Base-by-base conservation (phyloP, 73 alveolate species). In the Paramecium sexaurelia region DNA sequence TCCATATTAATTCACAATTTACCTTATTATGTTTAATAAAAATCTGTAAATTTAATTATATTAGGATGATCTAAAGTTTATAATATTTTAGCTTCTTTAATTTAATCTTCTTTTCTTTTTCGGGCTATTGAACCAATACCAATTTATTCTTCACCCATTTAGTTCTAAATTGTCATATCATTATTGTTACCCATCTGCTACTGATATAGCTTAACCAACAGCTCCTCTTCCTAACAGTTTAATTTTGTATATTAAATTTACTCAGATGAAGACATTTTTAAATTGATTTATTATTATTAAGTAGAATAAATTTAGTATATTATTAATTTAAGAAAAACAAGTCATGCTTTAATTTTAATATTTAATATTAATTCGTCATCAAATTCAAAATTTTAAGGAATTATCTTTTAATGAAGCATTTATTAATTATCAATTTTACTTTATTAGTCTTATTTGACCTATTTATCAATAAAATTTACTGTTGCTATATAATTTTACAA, bases 1-100 rank as follows among this genome's bases (percentile, higher is more conserved):
- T 97, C 99, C 96, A 94, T 95, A 8, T 96, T 98, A 45, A 97
- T 95, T 61, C 98, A 95, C 4, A 97, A 90, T 17, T 95, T 78
- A 40, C 97, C 96, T 91, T 95, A 94, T 83, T 96, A 94, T 7
- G 98, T 92, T 55, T 89, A 86, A 91, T 95, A 96, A 19, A 92
- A 97, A 84, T 96, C 98, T 35, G 85, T 56, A 84, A 96, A 97
- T 84, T 95, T 94, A 41, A 98, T 98, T 32, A 98, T 97, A 87
- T 98, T 98, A 32, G 99, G 99, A 92, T 98, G 99, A 10, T 90
- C 55, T 57, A 96, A 90, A 56, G 73, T 47, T 51, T 93, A 32
- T 47, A 96, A 82, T 40, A 96, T 85, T 68, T 94, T 95, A 24
- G 95, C 98, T 82, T 96, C 99, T 36, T 91, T 78, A 29, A 95